Base-by-base conservation (phyloP, 208 protist species). In the Leishmania lainsoni region DNA sequence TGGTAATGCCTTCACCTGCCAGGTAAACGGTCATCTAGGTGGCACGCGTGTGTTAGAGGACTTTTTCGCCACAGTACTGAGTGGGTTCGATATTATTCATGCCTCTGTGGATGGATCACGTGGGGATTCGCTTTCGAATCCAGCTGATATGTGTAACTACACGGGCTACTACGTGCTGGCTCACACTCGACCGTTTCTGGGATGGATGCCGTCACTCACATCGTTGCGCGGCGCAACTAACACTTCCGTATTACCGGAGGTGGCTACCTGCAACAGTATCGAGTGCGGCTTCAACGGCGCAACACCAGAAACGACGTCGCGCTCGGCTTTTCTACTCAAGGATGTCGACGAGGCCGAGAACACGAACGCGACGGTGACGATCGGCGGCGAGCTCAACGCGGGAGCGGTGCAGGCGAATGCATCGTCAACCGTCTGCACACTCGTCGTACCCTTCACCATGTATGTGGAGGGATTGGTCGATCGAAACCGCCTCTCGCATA, bases 21-120 rank as follows among this genome's bases (percentile, higher is more conserved):
- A 95, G 70, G 84, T 97, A 3, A 97, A 97, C 74, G 92, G 89
- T 0, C n/a, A 56, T 17, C 66, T 92, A 0, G 92, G 91, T 22
- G 85, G 79, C 14, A 83, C 77, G 5, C 80, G 77, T 14, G 79
- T 95, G 32, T 35, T 96, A 22, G 87, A 94, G 76, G 89, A 95
- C 63, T 93, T 94, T 66, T 94, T 95, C 71, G 58, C 83, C 49
- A 79, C 87, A 0, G 26, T 95, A 42, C 81, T 97, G 16, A 75
- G 71, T 63, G 94, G 94, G 45, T 97, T 97, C 79, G 91, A 97
- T 71, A 82, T 97, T 78, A 68, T 92, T n/a, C 66, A 89, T 48
- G 89, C 90, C 2, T 79, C 81, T 52, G 42, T 97, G n/a, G 86
- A 89, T 22, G 66, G 73, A 26, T 32, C 80, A 17, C 69, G 48